Base-by-base conservation (phyloP, 2,329 filamentous ascomycete genomes). In the Cordyceps pruinosa region DNA sequence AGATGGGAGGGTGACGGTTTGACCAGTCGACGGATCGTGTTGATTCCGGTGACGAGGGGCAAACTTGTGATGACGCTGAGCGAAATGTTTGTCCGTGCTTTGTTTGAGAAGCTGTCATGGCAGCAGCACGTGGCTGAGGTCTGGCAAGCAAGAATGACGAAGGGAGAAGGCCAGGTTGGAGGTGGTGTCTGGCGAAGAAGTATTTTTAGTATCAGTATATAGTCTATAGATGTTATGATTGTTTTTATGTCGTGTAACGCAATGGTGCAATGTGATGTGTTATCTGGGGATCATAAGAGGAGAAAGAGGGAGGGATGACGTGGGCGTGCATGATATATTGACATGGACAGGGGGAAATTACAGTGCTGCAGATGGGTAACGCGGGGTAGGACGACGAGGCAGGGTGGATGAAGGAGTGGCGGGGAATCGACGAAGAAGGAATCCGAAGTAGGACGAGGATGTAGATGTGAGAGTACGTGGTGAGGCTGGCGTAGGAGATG, bases 171-270 rank as follows among this genome's bases (percentile, higher is more conserved):
- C 17, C 25, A 56, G 25, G 17, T 41, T 48, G 7, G 19, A 32
- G 19, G 46, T 54, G 21, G 19, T 45, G 52, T 47, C 35, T 39
- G 25, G 13, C n/a, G 25, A n/a, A 13, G 13, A 25, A 48, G 15
- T 56, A 56, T 47, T 56, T 46, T 56, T 41, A 56, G 52, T 39
- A 56, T 48, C 42, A 9, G 25, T 56, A 56, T 39, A 47, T 56
- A 56, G 23, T 56, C 13, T 55, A 46, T 55, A 56, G 52, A 56
- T 47, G 47, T 56, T n/a, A 56, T 56, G 52, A 56, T 41, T 37
- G 30, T 47, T 56, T 17, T 56, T 17, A 37, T 26, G 15, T 7
- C 35, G 52, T 39, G 50, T n/a, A 44, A 15, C 25, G 25, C 0
- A 4, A 7, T 32, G n/a, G 52, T 48, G 34, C 10, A 23, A 48